Evolutionary conservation across 345 rosid genomes (phyloP).

Genomic region (Acer saccharum): DNA sequence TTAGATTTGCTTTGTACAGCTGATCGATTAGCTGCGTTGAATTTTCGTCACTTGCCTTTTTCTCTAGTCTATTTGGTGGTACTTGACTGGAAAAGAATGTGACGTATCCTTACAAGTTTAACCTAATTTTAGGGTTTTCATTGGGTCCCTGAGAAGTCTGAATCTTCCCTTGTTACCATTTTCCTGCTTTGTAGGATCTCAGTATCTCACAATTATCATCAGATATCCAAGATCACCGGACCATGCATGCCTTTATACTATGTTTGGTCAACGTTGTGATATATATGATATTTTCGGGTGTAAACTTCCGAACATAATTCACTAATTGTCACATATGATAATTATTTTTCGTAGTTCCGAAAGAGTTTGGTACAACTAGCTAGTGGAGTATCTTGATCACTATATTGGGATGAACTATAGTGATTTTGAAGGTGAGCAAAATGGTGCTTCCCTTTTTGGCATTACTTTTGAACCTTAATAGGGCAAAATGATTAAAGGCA

Average conservation of each 20-base stretch:
- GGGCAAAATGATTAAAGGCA: slow-evolving; percentile 33
- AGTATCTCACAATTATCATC: background rate
- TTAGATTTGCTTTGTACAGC: slow-evolving; percentile 7
- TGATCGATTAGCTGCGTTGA: background rate
- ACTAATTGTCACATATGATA: no score
- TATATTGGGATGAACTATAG: background rate
- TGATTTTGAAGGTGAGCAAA: background rate
- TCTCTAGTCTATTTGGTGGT: slow-evolving; percentile 24
- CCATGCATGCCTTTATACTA: background rate
- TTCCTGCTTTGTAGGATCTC: background rate
- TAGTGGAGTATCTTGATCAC: background rate
- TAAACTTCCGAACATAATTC: no score
- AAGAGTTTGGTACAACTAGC: background rate
- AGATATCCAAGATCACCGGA: no score
- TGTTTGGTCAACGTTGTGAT: slow-evolving; percentile 9
- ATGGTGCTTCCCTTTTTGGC: slow-evolving; percentile 31
- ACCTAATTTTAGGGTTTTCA: background rate
- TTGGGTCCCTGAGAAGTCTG: slow-evolving; percentile 7
- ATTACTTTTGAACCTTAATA: slow-evolving; percentile 32
- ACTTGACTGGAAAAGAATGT: slow-evolving; percentile 27
- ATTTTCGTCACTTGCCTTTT: background rate
- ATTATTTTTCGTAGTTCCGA: no score
- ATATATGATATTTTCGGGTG: no score
- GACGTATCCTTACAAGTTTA: slow-evolving; percentile 24
- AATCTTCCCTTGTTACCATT: background rate